phyloP scores from a whole-genome alignment of 2,329 filamentous ascomycete genomes.

The Cercospora beticola region DNA sequence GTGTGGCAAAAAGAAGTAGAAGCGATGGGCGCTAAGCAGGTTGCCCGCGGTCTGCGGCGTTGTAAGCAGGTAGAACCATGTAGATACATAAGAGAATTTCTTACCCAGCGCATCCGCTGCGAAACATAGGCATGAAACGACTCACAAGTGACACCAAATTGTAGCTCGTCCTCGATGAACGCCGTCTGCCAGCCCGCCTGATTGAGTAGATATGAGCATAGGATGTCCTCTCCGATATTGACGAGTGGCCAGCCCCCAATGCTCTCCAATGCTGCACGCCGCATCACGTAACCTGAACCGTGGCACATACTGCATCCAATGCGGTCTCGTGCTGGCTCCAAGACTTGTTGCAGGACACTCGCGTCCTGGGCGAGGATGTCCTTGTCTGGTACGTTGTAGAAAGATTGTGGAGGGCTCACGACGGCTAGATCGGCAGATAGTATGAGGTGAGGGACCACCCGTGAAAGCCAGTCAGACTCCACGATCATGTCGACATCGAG shows the following conservation, averaged over 20 bases:
- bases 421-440: not conserved
- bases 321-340: not conserved
- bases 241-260: not conserved
- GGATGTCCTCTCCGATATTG: not conserved
- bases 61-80: not conserved
- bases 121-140: not conserved
- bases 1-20: not conserved
- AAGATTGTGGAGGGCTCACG: not conserved
- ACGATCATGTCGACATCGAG: not conserved
- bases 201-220: not conserved
- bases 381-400: not conserved
- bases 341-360: not conserved
- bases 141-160: not conserved
- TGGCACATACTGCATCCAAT: not conserved
- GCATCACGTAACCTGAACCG: not conserved
- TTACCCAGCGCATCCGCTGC: not conserved
- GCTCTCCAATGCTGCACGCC: not conserved
- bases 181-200: not conserved
- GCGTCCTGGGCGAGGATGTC: not conserved
- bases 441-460: not conserved
- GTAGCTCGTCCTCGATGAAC: not conserved
- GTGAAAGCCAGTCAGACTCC: not conserved
- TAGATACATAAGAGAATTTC: too few relatives aligned
- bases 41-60: not conserved
- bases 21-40: not conserved